Evolutionary conservation across 345 rosid species (phyloP), one percentile per base, ranked within the genome.

Genomic region (Salix dunnii): DNA sequence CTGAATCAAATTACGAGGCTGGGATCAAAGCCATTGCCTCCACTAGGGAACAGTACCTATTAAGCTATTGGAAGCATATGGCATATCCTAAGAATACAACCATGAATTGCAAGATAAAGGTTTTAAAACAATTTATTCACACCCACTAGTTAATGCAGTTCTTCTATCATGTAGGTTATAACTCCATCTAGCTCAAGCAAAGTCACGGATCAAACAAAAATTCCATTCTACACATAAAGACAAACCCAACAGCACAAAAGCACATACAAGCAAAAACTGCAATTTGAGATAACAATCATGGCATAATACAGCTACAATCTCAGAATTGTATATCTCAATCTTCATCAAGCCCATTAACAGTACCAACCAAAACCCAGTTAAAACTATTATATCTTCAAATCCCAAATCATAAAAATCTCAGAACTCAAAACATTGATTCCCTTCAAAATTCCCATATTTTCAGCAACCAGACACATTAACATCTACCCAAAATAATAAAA

Each of bases 171-270:
- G 30, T 43, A 28, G 5, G 42, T 18, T 17, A 27, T 33, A 58
- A 10, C 33, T 40, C 67, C 68, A 30, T 36, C 74, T 31, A 61
- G 69, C 70, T 70, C 68, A 77, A 61, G 35, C 48, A 16, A 63
- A 23, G 51, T 49, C 49, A 77, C 25, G 48, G 71, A 71, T 63
- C 65, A 18, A 42, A 71, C 8, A 61, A 23, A 7, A 46, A 18
- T 60, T 71, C 10, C 64, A 62, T 31, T 61, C n/a, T 70, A 60
- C 25, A 70, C 35, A 33, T 31, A 21, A 48, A 28, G 60, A 17
- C 18, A 42, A 58, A 76, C 23, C 28, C 68, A 31, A 23, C 67
- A 40, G 33, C 13, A 7, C 38, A 27, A 46, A 31, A 64, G 43
- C 21, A 16, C 8, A 36, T n/a, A 28, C 31, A 28, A 63, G 33